Conservation (phyloP, 2,329 filamentous ascomycete genomes). For the Fusarium abutilonis region DNA sequence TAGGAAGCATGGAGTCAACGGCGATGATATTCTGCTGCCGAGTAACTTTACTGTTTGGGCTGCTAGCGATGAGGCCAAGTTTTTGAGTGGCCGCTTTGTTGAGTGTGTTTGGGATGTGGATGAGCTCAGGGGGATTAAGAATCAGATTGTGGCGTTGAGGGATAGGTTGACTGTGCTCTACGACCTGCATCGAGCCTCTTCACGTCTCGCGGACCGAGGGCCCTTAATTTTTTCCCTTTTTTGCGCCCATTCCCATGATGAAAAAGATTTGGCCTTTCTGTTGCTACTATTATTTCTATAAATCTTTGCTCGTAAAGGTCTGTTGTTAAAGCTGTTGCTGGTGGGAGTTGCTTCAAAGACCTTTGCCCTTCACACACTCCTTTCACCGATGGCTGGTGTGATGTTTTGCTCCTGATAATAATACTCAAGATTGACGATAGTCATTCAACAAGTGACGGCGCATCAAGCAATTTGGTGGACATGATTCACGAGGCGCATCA, state of each 20-base stretch:
- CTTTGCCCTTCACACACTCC: too few relatives aligned
- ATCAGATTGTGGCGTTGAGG: slow-evolving; percentile 46
- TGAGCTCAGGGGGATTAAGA: slow-evolving; percentile 55
- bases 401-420: too few relatives aligned
- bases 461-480: too few relatives aligned
- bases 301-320: too few relatives aligned
- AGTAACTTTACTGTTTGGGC: slow-evolving; percentile 58
- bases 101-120: slow-evolving; percentile 63
- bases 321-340: too few relatives aligned
- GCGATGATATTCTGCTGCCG: slow-evolving; percentile 48
- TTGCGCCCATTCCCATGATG: not conserved
- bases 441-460: too few relatives aligned
- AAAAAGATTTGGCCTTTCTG: too few relatives aligned
- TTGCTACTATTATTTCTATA: too few relatives aligned
- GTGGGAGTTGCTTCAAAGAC: too few relatives aligned
- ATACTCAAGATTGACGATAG: too few relatives aligned
- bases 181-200: not conserved
- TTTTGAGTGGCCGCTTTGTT: slow-evolving; percentile 57
- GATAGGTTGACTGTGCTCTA: slow-evolving; percentile 33
- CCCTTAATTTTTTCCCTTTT: not conserved
- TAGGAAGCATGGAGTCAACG: slow-evolving; percentile 18
- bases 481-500: too few relatives aligned
- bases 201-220: not conserved
- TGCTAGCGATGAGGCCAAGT: slow-evolving; percentile 56
- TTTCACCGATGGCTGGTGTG: too few relatives aligned